Base-by-base conservation (phyloP, 164 flowering plant genomes). In the Brasenia schreberi region DNA sequence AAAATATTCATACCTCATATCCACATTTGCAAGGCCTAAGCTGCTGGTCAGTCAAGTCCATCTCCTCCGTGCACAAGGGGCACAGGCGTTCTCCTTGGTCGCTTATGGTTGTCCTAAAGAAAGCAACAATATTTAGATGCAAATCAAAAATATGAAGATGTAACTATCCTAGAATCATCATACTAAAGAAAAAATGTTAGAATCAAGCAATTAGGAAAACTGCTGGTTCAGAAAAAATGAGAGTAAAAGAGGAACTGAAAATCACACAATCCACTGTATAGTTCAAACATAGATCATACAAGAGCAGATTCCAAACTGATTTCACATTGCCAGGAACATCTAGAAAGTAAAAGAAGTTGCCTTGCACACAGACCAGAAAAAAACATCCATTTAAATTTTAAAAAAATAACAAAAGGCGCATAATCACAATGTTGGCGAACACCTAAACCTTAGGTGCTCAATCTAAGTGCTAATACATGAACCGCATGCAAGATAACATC, bases 1-100 rank as follows among this genome's bases (percentile, higher is more conserved):
- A 19, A 12, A 18, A 7, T 43, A 56, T 18, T 17, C 76, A 23
- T 64, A 92, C 98, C 96, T 93, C 87, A 69, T 93, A 93, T 65
- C 98, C 98, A 80, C 98, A 93, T 83, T 81, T 84, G 83, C 98
- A 93, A 0, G 98, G 95, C 81, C 82, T 90, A 81, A 93, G 79
- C 66, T 93, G 98, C 81, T 83, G 94, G 75, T 93, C 98, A 9
- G 98, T 93, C 85, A 88, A 77, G 71, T 93, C 98, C 98, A 93
- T 93, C 81, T 90, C 96, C 69, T 90, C 98, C 5, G 97, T 81
- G 64, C 98, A 93, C 43, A 93, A 86, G 63, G 98, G 98, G 71
- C 98, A 93, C 7, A 86, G 83, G 82, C 77, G 85, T 72, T 93
- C 98, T 70, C 87, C 96, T 66, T 83, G 81, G 63, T 87, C 91